Conservation (phyloP, 768 basidiomycete genomes). For the Coprinopsis marcescibilis region DNA sequence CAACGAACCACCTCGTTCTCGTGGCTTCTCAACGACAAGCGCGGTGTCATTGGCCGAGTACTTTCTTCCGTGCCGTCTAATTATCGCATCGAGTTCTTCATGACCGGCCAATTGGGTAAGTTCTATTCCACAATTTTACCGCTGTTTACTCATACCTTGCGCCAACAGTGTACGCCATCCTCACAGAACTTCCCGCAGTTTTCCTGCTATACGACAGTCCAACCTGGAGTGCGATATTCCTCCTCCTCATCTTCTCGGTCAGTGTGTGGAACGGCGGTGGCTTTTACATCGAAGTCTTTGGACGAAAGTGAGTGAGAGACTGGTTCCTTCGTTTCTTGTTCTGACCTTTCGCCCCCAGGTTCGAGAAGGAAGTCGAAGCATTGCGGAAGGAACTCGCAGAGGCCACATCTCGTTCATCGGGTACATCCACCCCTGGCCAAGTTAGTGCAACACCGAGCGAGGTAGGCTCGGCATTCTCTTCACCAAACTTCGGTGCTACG, state of each 20-base stretch:
- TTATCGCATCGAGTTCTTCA: constrained; percentile 69
- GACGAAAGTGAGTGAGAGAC: constrained; percentile 70
- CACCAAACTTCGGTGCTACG: constrained; percentile 1
- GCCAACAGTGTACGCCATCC: constrained; percentile 65
- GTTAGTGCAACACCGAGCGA: too few species aligned
- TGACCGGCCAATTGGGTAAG: constrained; percentile 78
- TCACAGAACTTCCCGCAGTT: constrained; percentile 84
- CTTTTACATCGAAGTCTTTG: constrained; percentile 95
- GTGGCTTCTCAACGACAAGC: constrained; percentile 83
- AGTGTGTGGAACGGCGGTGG: constrained; percentile 96
- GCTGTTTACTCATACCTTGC: constrained; percentile 3
- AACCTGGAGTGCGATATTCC: constrained; percentile 70
- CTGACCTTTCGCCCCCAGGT: constrained; percentile 41
- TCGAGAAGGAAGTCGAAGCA: constrained; percentile 88
- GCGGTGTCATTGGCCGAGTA: constrained; percentile 70
- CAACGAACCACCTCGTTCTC: constrained; percentile 88
- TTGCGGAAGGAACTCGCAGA: constrained; percentile 88
- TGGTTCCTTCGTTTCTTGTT: constrained; percentile 13
- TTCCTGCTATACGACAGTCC: constrained; percentile 79
- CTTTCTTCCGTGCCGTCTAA: constrained; percentile 55
- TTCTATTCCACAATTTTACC: background rate
- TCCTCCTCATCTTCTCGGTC: constrained; percentile 76
- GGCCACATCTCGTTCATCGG: constrained; percentile 37
- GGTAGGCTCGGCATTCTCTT: constrained; percentile 21
- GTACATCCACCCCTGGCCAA: constrained; percentile 44